Base-by-base conservation (phyloP, 331 rosid genomes). In the Pyracantha coccinea region DNA sequence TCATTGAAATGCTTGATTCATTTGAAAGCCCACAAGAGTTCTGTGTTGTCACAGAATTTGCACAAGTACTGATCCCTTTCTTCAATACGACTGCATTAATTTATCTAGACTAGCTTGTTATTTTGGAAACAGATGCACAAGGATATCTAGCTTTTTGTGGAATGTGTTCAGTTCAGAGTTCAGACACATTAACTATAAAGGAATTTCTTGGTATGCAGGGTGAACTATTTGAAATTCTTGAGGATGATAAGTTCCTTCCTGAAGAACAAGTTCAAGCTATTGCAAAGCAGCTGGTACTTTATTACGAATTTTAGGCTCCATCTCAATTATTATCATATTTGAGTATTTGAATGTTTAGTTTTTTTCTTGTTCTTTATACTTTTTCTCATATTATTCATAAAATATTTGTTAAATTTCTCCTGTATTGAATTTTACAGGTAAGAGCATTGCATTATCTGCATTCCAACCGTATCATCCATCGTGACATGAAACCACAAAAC, bases 401-500 rank as follows among this genome's bases (percentile, higher is more conserved):
- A 41, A 33, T 8, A 11, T 35, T 12, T n/a, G 14, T 35, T 19
- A 12, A 20, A 64, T 52, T 78, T 55, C 20, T 35, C 52, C 54
- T 32, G 45, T 59, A 74, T 55, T 78, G 64, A 38, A 62, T 76
- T 58, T 78, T 82, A 79, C 89, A 91, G 99, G 97, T 94, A 72
- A 85, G 86, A 77, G 97, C 99, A 24, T 82, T 94, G 80, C 91
- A 94, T 81, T 91, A 94, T 81, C 88, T 94, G 85, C 99, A 94
- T 79, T 91, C 97, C 72, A 94, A 94, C 80, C 95, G 99, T 72
- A 91, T 94, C 71, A 92, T 94, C 76, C 99, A 94, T 75, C 97
- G 97, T 27, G 97, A 94, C 78, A 94, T 94, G 99, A 94, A 94
- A 84, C 98, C 98, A n/a, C 98, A 94, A 69, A 94, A 94, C 80